Evolutionary conservation across 345 rosid species (phyloP).

Genomic region (Punica granatum): DNA sequence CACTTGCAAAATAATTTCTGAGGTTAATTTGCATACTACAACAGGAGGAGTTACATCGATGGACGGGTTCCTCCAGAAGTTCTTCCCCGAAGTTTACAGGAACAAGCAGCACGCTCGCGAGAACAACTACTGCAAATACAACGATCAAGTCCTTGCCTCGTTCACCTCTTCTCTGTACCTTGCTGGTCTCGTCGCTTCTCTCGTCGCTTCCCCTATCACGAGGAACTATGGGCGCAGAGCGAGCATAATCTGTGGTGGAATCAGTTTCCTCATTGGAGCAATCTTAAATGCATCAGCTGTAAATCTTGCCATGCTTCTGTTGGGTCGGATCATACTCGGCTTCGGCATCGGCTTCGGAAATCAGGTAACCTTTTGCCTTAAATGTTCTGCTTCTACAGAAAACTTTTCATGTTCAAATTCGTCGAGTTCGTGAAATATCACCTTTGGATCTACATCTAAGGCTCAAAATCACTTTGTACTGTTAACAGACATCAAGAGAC

Average conservation of each 20-base stretch:
- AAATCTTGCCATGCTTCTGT: constrained; percentile 66
- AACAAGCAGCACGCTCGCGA: constrained; percentile 70
- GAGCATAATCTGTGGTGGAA: constrained; percentile 78
- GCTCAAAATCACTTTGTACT: too few relatives aligned
- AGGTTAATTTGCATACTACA: neutral
- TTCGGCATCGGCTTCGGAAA: constrained; percentile 96
- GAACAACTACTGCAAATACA: constrained; percentile 88
- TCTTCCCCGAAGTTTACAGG: constrained; percentile 55
- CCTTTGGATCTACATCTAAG: too few relatives aligned
- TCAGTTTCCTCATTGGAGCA: constrained; percentile 73
- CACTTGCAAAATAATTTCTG: too few relatives aligned
- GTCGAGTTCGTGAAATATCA: too few relatives aligned
- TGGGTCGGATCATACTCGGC: constrained; percentile 84
- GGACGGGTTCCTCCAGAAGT: constrained; percentile 68
- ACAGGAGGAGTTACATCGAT: constrained; percentile 89
- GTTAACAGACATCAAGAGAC: too few relatives aligned
- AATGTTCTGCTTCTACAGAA: too few relatives aligned
- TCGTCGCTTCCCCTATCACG: constrained; percentile 74
- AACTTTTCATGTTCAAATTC: too few relatives aligned
- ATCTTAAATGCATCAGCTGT: constrained; percentile 60
- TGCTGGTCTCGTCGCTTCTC: constrained; percentile 78
- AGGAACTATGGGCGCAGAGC: constrained; percentile 69
- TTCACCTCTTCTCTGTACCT: constrained; percentile 89
- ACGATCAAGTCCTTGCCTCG: constrained; percentile 68
- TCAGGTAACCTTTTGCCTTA: constrained; percentile 59